phyloP scores from a whole-genome alignment of 2,329 filamentous ascomycete genomes.

The Hypomyces perniciosus region DNA sequence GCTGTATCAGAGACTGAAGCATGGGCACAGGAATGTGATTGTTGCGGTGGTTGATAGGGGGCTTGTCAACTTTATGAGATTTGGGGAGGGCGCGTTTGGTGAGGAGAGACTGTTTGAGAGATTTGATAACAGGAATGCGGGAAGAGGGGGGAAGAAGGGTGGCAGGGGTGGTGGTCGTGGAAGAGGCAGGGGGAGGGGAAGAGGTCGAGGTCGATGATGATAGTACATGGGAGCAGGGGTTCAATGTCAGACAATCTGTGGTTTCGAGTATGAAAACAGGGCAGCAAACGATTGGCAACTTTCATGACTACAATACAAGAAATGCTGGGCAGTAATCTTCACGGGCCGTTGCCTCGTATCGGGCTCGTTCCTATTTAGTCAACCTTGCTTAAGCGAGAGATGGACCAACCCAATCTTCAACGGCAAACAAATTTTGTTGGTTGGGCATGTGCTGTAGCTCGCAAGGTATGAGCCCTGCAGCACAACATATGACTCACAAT shows the following conservation, averaged over 20 bases:
- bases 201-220: constrained; percentile 19
- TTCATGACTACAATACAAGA: not conserved
- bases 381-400: too few relatives aligned
- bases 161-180: constrained; percentile 36
- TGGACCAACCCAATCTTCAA: too few relatives aligned
- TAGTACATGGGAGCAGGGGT: constrained; percentile 1
- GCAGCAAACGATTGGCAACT: not conserved
- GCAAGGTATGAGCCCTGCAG: too few relatives aligned
- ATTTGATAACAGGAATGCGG: constrained; percentile 36
- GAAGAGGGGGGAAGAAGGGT: constrained; percentile 37
- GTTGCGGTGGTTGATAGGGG: constrained; percentile 87
- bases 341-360: too few relatives aligned
- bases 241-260: too few relatives aligned
- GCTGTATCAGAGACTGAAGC: constrained; percentile 73
- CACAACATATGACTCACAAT: too few relatives aligned
- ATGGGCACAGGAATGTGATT: constrained; percentile 77
- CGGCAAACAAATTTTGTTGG: too few relatives aligned
- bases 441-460: too few relatives aligned
- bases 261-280: too few relatives aligned
- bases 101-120: constrained; percentile 66
- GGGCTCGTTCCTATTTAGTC: too few relatives aligned
- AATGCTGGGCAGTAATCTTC: too few relatives aligned
- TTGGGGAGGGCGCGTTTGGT: constrained; percentile 75
- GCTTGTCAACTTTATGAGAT: constrained; percentile 77
- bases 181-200: constrained; percentile 25